A percentile compares a stretch with the other conserved stretches of the same genome.
Evolutionary conservation across 73 alveolate species (phyloP).

Genomic region (Paramecium primaurelia): DNA sequence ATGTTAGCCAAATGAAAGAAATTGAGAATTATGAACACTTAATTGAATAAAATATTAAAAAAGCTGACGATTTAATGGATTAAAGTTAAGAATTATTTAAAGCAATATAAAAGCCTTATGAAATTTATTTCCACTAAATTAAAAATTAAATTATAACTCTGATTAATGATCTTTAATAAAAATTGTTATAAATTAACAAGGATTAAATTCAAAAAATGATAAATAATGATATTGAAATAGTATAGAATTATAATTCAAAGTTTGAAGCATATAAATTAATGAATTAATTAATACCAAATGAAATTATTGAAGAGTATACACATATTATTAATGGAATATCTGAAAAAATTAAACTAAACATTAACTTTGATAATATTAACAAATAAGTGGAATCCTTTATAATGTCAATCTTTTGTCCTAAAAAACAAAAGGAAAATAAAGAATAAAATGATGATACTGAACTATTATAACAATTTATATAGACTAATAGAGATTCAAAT

Average conservation of each 20-base stretch:
- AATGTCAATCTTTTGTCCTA: not conserved
- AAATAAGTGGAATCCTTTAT: not conserved
- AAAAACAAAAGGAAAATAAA: not conserved
- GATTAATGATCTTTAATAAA: not conserved
- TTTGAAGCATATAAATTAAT: not conserved
- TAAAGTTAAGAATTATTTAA: not conserved
- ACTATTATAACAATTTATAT: not conserved
- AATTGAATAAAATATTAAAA: not conserved
- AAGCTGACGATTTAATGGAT: not conserved
- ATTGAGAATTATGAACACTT: not conserved
- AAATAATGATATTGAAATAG: not conserved
- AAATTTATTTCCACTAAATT: not conserved
- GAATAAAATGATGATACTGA: not conserved
- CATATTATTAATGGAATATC: not conserved
- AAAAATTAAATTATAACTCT: not conserved
- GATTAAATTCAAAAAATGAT: not conserved
- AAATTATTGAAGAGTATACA: not conserved
- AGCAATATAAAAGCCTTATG: not conserved
- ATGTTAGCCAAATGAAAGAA: constrained; percentile 19
- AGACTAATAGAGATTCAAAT: not conserved
- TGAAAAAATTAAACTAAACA: not conserved
- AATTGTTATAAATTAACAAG: not conserved
- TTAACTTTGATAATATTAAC: not conserved
- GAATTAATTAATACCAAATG: not conserved
- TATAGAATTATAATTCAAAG: not conserved